phyloP scores from a whole-genome alignment of 73 alveolate species.

The Uronychia setigera region DNA sequence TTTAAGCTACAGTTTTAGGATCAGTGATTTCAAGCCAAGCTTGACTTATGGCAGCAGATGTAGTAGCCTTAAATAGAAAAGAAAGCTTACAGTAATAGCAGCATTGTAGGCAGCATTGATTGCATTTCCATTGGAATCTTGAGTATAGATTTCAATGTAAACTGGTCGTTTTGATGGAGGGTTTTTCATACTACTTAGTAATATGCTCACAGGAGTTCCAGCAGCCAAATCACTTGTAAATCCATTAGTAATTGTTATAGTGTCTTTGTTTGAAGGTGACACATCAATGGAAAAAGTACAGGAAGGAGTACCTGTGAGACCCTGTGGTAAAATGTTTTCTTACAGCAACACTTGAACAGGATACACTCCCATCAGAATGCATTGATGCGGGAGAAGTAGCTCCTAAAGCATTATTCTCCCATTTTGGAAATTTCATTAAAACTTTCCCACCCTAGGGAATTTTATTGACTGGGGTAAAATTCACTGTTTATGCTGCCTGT shows the following conservation, averaged over 20 bases:
- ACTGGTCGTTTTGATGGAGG: background rate
- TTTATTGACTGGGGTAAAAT: background rate
- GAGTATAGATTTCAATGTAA: background rate
- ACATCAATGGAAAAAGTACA: background rate
- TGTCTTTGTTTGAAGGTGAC: background rate
- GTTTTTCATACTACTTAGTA: background rate
- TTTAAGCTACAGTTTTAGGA: background rate
- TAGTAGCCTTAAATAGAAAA: background rate
- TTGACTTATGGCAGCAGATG: background rate
- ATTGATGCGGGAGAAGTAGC: background rate
- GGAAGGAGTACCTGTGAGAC: background rate
- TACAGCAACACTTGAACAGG: background rate
- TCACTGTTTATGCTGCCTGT: background rate
- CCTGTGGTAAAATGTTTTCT: background rate
- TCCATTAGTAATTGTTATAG: background rate
- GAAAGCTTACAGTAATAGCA: background rate
- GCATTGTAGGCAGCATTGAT: background rate
- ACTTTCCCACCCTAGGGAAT: background rate
- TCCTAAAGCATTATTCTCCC: background rate
- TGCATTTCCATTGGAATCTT: background rate
- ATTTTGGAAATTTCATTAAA: background rate
- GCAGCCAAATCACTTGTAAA: background rate
- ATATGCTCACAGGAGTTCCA: background rate
- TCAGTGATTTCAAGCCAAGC: background rate
- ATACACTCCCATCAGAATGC: background rate